A percentile compares a stretch with the other conserved stretches of the same genome.
phyloP scores from a whole-genome alignment of 2,329 filamentous ascomycete genomes.

The Fusarium illudens region DNA sequence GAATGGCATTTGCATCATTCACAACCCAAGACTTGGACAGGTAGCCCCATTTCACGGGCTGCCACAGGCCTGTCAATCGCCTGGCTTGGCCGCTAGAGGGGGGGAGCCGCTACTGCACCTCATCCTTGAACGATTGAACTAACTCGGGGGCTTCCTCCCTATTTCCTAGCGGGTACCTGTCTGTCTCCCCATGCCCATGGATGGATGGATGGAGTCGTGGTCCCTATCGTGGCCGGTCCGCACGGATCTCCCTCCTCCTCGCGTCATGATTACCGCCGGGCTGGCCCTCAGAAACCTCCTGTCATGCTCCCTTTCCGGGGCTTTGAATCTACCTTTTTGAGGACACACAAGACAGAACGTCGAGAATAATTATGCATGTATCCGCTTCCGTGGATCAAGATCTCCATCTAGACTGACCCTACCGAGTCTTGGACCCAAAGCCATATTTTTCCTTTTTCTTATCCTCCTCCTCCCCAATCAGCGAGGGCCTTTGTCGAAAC shows the following conservation, averaged over 20 bases:
- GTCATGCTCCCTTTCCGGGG: neutral
- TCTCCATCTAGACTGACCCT: neutral
- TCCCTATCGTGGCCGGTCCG: neutral
- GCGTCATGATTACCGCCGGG: constrained; percentile 9
- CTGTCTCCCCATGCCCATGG: neutral
- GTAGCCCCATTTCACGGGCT: neutral
- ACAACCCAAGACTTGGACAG: no score
- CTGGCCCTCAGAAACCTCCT: neutral
- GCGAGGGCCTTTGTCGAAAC: constrained; percentile 4
- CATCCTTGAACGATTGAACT: constrained; percentile 24
- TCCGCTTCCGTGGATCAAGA: neutral
- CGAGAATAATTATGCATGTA: neutral
- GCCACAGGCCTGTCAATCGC: constrained; percentile 2
- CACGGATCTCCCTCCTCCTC: neutral
- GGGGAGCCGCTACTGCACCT: constrained; percentile 30
- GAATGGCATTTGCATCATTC: constrained; percentile 18
- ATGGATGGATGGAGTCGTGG: no score
- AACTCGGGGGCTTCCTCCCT: neutral
- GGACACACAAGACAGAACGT: neutral
- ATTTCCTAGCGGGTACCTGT: constrained; percentile 8
- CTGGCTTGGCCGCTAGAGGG: neutral
- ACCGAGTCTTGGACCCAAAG: neutral
- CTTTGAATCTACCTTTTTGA: neutral
- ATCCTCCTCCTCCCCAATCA: constrained; percentile 6
- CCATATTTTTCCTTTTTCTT: neutral